Base-by-base conservation (phyloP, 2,329 filamentous ascomycete species). In the Fusarium tuaranense region DNA sequence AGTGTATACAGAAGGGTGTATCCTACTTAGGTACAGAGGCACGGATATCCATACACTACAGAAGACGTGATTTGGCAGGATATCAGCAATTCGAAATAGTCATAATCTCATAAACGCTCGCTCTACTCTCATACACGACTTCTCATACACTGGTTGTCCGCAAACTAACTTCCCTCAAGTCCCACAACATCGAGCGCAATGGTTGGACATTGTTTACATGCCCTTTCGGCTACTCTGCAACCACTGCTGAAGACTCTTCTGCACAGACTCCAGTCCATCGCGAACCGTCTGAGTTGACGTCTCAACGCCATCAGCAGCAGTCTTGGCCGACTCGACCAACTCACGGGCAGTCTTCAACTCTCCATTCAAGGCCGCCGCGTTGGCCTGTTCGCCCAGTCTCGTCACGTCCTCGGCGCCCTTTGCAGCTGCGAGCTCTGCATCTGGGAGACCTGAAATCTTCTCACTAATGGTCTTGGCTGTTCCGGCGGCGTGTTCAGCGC, bases 201-300 rank as follows among this genome's bases (percentile, higher is more conserved):
- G 3, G 4, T 14, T n/a, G 2, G 22, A 7, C 22, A 32, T 27
- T 7, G 8, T 32, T 22, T 63, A 73, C 25, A 70, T 65, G 1
- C 70, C 71, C 36, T 70, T 69, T 7, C 71, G 10, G 9, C 59
- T 73, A 2, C 70, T 73, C 16, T 73, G 71, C 20, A 73, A 4
- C 71, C 71, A 73, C 64, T 74, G 71, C 12, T 73, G 71, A 5
- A 73, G 14, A 0, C 62, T 57, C 2, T 69, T 74, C 27, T 74
- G 71, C 2, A 62, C 71, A 30, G 62, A 22, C 22, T 73, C 71
- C 16, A 74, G 46, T 0, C 71, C 71, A 36, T 74, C 71, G 0
- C 68, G 34, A 7, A 73, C 71, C 3, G 38, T 41, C 60, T 73
- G 73, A 0, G 64, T 59, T 1, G 71, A 73, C 18, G 71, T 55